phyloP scores from a whole-genome alignment of 768 basidiomycete species.

The Termitomyces heimii region DNA sequence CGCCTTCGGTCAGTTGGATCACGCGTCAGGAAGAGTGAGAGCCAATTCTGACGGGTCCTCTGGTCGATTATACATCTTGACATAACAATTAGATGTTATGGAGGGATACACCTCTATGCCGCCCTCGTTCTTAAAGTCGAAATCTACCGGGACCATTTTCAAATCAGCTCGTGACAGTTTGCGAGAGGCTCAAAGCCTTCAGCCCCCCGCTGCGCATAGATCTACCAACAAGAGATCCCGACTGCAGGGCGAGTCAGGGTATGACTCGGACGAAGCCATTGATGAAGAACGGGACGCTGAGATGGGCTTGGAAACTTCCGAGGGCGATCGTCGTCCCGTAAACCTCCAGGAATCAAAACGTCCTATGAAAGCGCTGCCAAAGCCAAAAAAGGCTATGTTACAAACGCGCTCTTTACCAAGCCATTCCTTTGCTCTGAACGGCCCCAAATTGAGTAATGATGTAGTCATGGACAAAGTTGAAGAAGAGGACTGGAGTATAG shows the following conservation, averaged over 20 bases:
- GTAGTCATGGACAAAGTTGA: conserved; percentile 8
- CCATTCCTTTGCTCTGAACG: conserved; percentile 14
- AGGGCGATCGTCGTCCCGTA: conserved; percentile 5
- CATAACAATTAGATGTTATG: conserved; percentile 41
- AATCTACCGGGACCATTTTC: conserved; percentile 39
- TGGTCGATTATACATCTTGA: conserved; percentile 17
- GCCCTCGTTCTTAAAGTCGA: conserved; percentile 33
- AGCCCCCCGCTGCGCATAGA: conserved; percentile 9
- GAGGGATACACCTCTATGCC: conserved; percentile 49
- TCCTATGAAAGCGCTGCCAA: conserved; percentile 36
- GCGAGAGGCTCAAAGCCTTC: conserved; percentile 33
- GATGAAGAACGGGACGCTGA: conserved; percentile 12
- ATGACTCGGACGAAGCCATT: conserved; percentile 22
- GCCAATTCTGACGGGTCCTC: neutral
- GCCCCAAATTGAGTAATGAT: conserved; percentile 7
- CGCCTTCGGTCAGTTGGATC: conserved; percentile 51
- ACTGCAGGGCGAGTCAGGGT: conserved; percentile 22
- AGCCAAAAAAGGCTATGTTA: conserved; percentile 24
- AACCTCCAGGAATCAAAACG: conserved; percentile 10
- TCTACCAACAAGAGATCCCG: conserved; percentile 30
- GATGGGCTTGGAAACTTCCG: conserved; percentile 1
- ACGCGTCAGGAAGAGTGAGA: conserved; percentile 58
- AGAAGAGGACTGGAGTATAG: conserved; percentile 38
- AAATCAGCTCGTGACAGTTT: conserved; percentile 52
- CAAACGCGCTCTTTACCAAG: conserved; percentile 33